Evolutionary conservation across 306 rosid species (phyloP), one percentile per base, ranked within the genome.

Genomic region (Castanea crenata): DNA sequence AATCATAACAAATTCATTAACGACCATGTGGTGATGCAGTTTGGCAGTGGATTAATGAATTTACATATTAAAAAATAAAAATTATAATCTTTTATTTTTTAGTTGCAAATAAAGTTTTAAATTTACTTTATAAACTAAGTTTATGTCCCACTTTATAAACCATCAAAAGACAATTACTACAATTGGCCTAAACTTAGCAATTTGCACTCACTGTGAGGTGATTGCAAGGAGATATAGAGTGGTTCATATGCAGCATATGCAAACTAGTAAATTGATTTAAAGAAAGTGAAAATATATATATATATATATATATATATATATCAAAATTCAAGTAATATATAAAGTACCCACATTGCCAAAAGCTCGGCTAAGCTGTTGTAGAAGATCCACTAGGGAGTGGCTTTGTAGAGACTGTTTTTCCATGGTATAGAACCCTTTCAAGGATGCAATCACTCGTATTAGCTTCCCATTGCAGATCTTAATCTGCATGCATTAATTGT

Each of bases 341-440:
- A 8, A 71, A 72, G 54, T 19, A 83, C 96, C 21, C 71, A 95
- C 99, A 46, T 91, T 95, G 64, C 94, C 87, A 88, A 95, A 95
- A 73, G 93, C 98, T 85, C 93, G 76, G 87, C 99, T 95, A 62
- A 91, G 92, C 75, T 92, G 99, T 85, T 92, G 95, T 71, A 95
- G 86, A 87, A 95, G 98, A 86, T 95, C 99, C 74, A 95, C 94
- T 85, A 95, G 81, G 2, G 98, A 90, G 85, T 89, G 92, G 87
- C 92, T 84, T 67, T 80, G 97, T 62, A 86, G 81, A 83, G 83
- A 80, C 78, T 87, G 96, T 75, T 89, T 95, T 41, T 97, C 99
- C 6, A 85, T 84, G n/a, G 84, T 86, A 75, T 91, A 89, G 82
- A 92, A 95, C 74, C 99, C 99, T 83, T 95, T 92, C 67, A 85